Evolutionary conservation across 768 basidiomycete species (phyloP).

Genomic region (Rhizopogon roseolus): DNA sequence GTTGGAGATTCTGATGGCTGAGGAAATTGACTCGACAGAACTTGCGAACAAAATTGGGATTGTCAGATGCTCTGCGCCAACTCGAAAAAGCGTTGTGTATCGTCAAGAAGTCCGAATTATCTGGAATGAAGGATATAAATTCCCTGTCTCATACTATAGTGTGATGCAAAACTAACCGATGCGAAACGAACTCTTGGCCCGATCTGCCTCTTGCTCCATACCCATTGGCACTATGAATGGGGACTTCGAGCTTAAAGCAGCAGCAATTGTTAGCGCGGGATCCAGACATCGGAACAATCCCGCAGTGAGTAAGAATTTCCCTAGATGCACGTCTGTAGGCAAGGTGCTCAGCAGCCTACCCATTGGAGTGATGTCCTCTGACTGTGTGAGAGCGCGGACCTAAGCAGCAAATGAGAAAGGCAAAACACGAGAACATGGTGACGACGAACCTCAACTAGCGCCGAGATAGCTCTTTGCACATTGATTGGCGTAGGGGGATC

Average conservation of each 20-base stretch:
- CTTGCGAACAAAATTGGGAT: slow-evolving; percentile 54
- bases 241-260: slow-evolving; percentile 87
- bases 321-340: slow-evolving; percentile 93
- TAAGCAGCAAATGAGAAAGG: slow-evolving; percentile 20
- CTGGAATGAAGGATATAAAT: slow-evolving; percentile 32
- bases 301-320: slow-evolving; percentile 86
- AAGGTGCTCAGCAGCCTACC: slow-evolving; percentile 86
- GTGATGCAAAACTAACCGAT: slow-evolving; percentile 43
- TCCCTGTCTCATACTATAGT: neutral
- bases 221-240: slow-evolving; percentile 91
- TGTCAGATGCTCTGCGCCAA: slow-evolving; percentile 77
- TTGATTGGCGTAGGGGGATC: slow-evolving; percentile 87
- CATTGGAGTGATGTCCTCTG: slow-evolving; percentile 93
- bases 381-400: slow-evolving; percentile 81
- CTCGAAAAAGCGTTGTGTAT: slow-evolving; percentile 85
- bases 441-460: slow-evolving; percentile 75
- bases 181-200: slow-evolving; percentile 76
- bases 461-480: slow-evolving; percentile 83
- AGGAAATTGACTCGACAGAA: slow-evolving; percentile 81
- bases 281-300: slow-evolving; percentile 87
- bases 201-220: slow-evolving; percentile 79
- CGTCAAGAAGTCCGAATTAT: slow-evolving; percentile 93
- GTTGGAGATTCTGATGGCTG: slow-evolving; percentile 89
- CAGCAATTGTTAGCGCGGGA: slow-evolving; percentile 94
- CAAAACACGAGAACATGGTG: neutral